Conservation (phyloP, 768 basidiomycete genomes). For the Neoboletus subvelutipes region DNA sequence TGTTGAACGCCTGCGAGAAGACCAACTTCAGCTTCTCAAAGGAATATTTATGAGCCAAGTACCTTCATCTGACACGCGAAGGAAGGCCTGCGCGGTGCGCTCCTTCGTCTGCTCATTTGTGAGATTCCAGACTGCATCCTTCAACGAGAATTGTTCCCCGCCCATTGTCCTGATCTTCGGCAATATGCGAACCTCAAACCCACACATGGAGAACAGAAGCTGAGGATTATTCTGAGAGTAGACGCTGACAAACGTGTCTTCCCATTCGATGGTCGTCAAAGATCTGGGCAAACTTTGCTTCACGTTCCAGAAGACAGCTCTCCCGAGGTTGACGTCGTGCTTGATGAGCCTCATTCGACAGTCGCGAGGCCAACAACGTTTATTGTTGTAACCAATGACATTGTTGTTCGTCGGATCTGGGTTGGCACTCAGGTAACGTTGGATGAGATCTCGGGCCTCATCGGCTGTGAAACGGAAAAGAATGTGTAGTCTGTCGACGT, state of each 20-base stretch:
- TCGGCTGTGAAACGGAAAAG: conserved; percentile 98
- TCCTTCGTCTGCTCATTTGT: conserved; percentile 98
- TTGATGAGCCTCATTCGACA: conserved; percentile 99
- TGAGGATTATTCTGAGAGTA: conserved; percentile 98
- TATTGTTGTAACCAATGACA: conserved; percentile 98
- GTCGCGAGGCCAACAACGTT: conserved; percentile 98
- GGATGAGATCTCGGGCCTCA: conserved; percentile 95
- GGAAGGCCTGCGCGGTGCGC: conserved; percentile 95
- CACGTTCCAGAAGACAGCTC: conserved; percentile 99
- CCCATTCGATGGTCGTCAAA: conserved; percentile 98
- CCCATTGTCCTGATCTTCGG: conserved; percentile 95
- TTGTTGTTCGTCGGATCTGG: conserved; percentile 99
- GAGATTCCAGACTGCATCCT: conserved; percentile 95
- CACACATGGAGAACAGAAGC: conserved; percentile 95
- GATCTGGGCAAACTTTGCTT: conserved; percentile 95
- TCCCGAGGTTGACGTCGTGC: conserved; percentile 97
- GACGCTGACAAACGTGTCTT: conserved; percentile 95
- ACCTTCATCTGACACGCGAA: conserved; percentile 96
- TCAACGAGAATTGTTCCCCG: conserved; percentile 95
- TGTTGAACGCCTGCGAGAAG: conserved; percentile 71
- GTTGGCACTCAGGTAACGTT: conserved; percentile 94
- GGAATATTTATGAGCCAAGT: background rate
- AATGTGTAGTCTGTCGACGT: conserved; percentile 92
- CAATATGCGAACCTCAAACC: conserved; percentile 97
- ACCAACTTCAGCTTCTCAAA: background rate